Evolutionary conservation across 257 asterid genomes (phyloP).

Genomic region (Ilex asprella): DNA sequence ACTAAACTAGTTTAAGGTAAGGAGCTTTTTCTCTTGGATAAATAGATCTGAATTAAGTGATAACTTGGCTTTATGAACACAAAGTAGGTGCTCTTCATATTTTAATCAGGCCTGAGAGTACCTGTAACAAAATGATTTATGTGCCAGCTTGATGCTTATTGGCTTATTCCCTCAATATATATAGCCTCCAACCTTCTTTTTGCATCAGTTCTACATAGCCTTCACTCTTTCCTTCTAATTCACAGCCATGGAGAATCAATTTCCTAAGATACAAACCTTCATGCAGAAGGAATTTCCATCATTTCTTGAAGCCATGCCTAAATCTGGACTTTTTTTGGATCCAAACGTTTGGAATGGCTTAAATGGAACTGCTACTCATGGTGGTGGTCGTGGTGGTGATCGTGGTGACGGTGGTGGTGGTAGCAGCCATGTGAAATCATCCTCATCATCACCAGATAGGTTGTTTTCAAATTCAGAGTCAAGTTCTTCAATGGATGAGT

Average conservation of each 20-base stretch:
- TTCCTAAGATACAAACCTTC: conserved; percentile 31
- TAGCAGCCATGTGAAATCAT: background rate
- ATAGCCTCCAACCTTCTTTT: conserved; percentile 10
- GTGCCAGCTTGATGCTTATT: conserved; percentile 4
- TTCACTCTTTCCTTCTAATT: conserved; percentile 9
- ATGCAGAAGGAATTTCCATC: conserved; percentile 37
- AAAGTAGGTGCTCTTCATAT: background rate
- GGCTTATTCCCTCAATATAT: background rate
- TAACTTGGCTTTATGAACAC: no score
- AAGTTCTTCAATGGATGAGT: conserved; percentile 24
- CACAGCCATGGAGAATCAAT: conserved; percentile 25
- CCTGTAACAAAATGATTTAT: conserved; percentile 12
- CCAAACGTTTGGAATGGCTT: conserved; percentile 16
- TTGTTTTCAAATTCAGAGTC: conserved; percentile 26
- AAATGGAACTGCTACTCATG: conserved; percentile 1
- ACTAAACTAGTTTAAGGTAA: no score
- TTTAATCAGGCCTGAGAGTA: conserved; percentile 15
- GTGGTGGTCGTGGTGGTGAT: no score
- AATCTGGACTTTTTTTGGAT: conserved; percentile 24
- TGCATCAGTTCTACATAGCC: conserved; percentile 24
- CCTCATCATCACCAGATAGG: conserved; percentile 10
- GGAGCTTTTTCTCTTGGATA: no score
- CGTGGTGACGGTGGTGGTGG: background rate
- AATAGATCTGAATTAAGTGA: no score
- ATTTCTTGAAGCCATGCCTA: conserved; percentile 16